Conservation (phyloP, 2,329 filamentous ascomycete species). For the Monilinia polystroma region DNA sequence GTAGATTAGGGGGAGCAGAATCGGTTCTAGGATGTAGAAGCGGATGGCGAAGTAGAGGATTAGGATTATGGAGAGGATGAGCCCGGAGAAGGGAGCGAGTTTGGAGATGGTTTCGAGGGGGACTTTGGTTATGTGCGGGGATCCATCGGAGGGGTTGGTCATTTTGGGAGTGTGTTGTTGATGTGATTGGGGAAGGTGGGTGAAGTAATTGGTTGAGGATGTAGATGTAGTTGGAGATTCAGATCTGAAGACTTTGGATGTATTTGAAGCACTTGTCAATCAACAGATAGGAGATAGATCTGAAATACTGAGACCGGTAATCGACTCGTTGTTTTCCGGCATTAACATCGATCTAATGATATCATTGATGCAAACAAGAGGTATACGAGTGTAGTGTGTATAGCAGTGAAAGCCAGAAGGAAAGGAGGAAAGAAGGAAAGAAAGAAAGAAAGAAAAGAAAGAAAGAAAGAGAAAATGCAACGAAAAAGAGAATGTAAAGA, state of each 20-base stretch:
- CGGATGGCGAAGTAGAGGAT: constrained; percentile 36
- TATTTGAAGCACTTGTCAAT: neutral
- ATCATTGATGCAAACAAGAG: no score
- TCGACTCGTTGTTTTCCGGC: no score
- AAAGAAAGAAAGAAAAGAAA: neutral
- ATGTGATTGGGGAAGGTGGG: neutral
- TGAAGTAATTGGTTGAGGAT: neutral
- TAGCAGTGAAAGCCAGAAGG: no score
- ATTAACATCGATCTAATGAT: no score
- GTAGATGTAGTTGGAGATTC: neutral
- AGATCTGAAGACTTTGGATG: neutral
- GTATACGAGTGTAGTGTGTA: no score
- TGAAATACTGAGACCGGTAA: no score
- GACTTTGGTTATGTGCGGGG: constrained; percentile 33
- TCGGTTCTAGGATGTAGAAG: constrained; percentile 44
- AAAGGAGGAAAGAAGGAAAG: no score
- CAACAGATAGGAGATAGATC: neutral
- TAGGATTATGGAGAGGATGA: constrained; percentile 37
- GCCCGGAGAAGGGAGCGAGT: constrained; percentile 35
- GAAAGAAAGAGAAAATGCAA: neutral
- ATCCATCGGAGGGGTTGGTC: neutral
- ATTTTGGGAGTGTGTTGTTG: neutral
- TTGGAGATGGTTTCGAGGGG: constrained; percentile 34
- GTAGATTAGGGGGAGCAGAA: constrained; percentile 42
- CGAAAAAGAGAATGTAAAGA: neutral